phyloP scores from a whole-genome alignment of 768 basidiomycete species.

The Peribolospora baueri region DNA sequence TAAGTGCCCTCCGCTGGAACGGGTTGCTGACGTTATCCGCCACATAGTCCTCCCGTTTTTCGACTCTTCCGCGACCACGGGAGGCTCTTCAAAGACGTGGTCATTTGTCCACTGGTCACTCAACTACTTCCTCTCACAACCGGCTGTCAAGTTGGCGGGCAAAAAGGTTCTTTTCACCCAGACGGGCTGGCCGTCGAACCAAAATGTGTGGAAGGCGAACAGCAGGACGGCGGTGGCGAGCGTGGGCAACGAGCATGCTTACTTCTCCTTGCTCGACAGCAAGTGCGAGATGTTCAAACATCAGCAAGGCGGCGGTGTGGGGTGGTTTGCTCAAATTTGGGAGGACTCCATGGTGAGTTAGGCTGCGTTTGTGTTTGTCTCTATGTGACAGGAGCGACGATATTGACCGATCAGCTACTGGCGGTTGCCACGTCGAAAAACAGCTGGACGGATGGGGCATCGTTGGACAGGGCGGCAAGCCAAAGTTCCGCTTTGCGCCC shows the following conservation, averaged over 20 bases:
- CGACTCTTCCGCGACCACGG: neutral
- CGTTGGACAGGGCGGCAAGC: conserved; percentile 20
- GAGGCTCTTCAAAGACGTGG: neutral
- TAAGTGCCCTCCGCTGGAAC: too few species aligned
- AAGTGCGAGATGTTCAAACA: conserved; percentile 40
- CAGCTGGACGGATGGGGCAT: conserved; percentile 44
- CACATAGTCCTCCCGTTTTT: neutral
- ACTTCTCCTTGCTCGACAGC: conserved; percentile 37
- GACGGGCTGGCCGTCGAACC: conserved; percentile 11
- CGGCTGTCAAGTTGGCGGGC: too few species aligned
- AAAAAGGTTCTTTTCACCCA: neutral
- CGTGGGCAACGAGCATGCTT: conserved; percentile 24
- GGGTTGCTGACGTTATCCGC: too few species aligned
- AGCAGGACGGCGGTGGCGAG: conserved; percentile 35
- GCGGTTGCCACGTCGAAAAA: too few species aligned
- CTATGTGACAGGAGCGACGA: neutral
- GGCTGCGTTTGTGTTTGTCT: neutral
- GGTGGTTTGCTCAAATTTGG: conserved; percentile 66
- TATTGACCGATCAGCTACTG: conserved; percentile 12
- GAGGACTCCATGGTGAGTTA: conserved; percentile 14
- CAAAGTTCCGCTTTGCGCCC: conserved; percentile 32
- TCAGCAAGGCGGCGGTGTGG: conserved; percentile 36
- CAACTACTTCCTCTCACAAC: neutral
- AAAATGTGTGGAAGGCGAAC: conserved; percentile 29
- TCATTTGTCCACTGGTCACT: neutral